phyloP scores from a whole-genome alignment of 345 rosid genomes.

The Orychophragmus violaceus region DNA sequence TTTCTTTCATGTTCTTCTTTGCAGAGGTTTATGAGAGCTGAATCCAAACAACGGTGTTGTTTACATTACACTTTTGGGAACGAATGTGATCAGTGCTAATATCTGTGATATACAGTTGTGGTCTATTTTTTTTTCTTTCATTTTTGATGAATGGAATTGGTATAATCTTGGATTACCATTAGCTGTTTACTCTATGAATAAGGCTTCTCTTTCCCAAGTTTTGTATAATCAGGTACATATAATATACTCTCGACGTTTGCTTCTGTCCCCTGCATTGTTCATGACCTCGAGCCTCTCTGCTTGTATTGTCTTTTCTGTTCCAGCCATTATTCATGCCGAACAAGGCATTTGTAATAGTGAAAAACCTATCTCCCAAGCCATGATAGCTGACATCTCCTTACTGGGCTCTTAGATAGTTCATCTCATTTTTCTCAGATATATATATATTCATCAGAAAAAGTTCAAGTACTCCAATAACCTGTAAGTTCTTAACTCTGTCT shows the following conservation, averaged over 20 bases:
- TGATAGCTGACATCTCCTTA: neutral
- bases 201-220: neutral
- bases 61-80: neutral
- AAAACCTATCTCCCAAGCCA: neutral
- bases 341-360: neutral
- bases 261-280: neutral
- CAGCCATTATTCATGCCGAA: neutral
- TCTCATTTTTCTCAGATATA: neutral
- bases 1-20: neutral
- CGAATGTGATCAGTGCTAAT: neutral
- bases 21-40: slow-evolving; percentile 28
- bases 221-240: neutral
- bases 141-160: slow-evolving; percentile 6
- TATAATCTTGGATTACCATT: neutral
- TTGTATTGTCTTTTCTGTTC: neutral
- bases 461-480: neutral
- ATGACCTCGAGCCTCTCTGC: neutral
- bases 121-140: neutral
- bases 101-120: slow-evolving; percentile 5
- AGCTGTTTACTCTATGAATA: no score
- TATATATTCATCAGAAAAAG: neutral
- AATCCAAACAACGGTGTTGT: neutral
- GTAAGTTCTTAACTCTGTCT: slow-evolving; percentile 5
- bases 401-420: no score
- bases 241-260: no score